phyloP scores from a whole-genome alignment of 768 basidiomycete genomes.

The Astraeus odoratus region DNA sequence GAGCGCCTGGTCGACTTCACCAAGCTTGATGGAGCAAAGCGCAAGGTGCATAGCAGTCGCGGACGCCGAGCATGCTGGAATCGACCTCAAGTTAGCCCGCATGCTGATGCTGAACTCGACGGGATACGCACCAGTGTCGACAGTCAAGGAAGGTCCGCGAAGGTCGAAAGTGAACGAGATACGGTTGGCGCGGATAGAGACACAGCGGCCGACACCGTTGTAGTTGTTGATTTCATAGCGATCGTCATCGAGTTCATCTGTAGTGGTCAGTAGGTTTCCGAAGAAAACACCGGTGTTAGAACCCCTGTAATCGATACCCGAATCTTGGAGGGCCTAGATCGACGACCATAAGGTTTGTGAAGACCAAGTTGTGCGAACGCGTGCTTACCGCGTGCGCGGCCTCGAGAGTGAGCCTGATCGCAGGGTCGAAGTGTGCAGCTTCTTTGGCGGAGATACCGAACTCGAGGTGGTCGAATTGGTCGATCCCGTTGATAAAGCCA shows the following conservation, averaged over 20 bases:
- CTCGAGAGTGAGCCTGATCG: slow-evolving; percentile 25
- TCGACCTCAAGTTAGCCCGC: background rate
- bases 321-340: slow-evolving; percentile 35
- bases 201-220: slow-evolving; percentile 25
- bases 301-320: slow-evolving; percentile 40
- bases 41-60: slow-evolving; percentile 44
- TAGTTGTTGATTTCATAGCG: slow-evolving; percentile 22
- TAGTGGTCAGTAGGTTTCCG: slow-evolving; percentile 25
- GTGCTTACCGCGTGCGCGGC: slow-evolving; percentile 23
- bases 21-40: slow-evolving; percentile 34
- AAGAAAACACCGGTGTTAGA: slow-evolving; percentile 37
- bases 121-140: slow-evolving; percentile 26
- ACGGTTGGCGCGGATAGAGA: slow-evolving; percentile 26
- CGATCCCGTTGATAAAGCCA: slow-evolving; percentile 26
- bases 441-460: slow-evolving; percentile 29
- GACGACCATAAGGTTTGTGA: background rate
- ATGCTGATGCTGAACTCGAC: background rate
- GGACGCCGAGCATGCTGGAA: slow-evolving; percentile 37
- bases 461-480: slow-evolving; percentile 28
- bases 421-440: slow-evolving; percentile 25
- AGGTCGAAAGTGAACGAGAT: slow-evolving; percentile 31
- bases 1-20: slow-evolving; percentile 43
- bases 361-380: background rate
- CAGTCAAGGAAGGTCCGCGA: slow-evolving; percentile 42
- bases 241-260: slow-evolving; percentile 24